Evolutionary conservation across 2,329 filamentous ascomycete species (phyloP).

Genomic region (Tolypocladium ovalisporum): DNA sequence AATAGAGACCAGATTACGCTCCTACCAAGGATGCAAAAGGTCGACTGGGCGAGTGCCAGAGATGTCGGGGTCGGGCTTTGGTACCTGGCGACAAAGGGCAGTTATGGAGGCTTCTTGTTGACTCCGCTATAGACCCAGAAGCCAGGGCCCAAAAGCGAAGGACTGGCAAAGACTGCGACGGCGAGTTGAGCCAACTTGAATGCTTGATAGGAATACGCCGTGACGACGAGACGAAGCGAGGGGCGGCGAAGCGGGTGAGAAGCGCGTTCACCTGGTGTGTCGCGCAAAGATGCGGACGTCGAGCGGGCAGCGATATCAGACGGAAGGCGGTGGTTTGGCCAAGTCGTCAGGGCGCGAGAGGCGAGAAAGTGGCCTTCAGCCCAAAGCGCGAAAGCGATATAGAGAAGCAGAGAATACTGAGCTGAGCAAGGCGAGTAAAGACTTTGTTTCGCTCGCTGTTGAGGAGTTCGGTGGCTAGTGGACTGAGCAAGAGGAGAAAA

Average conservation of each 20-base stretch:
- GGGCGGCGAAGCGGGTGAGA: neutral
- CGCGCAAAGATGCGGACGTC: neutral
- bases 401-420: neutral
- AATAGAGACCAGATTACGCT: slow-evolving; percentile 2
- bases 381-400: neutral
- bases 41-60: neutral
- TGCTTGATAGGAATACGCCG: slow-evolving; percentile 32
- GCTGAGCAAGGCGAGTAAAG: neutral
- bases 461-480: neutral
- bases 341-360: neutral
- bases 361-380: neutral
- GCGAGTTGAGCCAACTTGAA: slow-evolving; percentile 92
- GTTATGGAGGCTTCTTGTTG: slow-evolving; percentile 97
- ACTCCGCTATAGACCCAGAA: slow-evolving; percentile 94
- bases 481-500: neutral
- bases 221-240: neutral
- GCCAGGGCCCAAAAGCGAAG: slow-evolving; percentile 84
- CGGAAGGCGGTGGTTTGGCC: neutral
- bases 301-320: neutral
- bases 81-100: slow-evolving; percentile 19
- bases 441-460: neutral
- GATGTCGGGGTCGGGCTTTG: neutral
- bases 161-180: slow-evolving; percentile 58
- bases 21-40: neutral
- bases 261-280: neutral